phyloP scores from a whole-genome alignment of 2,329 filamentous ascomycete species.

The Calycina marina region DNA sequence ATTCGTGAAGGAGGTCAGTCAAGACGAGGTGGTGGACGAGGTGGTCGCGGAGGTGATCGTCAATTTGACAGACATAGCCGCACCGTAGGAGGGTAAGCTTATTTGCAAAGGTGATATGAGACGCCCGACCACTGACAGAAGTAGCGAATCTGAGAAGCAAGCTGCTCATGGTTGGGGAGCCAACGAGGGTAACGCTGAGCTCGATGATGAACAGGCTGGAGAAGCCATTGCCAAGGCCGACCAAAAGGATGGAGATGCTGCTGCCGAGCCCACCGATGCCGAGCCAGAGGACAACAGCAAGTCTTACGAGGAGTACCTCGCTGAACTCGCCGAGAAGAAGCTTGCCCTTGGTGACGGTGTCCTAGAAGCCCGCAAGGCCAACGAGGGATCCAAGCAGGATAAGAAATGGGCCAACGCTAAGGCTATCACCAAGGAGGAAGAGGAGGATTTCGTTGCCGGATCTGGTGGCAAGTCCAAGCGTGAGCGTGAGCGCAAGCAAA shows the following conservation, averaged over 20 bases:
- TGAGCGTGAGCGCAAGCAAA: slow-evolving; percentile 82
- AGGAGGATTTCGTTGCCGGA: slow-evolving; percentile 65
- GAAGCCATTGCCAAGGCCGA: slow-evolving; percentile 80
- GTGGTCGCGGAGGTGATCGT: slow-evolving; percentile 21
- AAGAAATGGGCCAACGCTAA: slow-evolving; percentile 91
- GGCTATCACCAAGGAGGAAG: slow-evolving; percentile 45
- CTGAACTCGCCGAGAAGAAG: slow-evolving; percentile 64
- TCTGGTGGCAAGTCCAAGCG: slow-evolving; percentile 64
- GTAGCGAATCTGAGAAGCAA: slow-evolving; percentile 71
- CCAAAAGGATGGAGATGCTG: slow-evolving; percentile 51
- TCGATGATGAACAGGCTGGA: slow-evolving; percentile 82
- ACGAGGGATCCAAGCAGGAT: slow-evolving; percentile 76
- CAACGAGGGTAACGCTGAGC: slow-evolving; percentile 66
- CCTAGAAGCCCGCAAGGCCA: slow-evolving; percentile 70
- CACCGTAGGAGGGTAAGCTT: slow-evolving; percentile 19
- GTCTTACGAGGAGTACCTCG: slow-evolving; percentile 81
- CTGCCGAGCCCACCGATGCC: slow-evolving; percentile 29
- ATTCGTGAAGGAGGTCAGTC: slow-evolving; percentile 35
- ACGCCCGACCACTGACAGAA: slow-evolving; percentile 9
- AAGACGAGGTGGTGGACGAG: slow-evolving; percentile 49
- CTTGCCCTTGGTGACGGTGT: slow-evolving; percentile 47
- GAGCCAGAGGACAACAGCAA: slow-evolving; percentile 63
- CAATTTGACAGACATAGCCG: slow-evolving; percentile 25
- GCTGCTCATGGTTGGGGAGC: slow-evolving; percentile 81
- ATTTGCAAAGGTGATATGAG: background rate